phyloP scores from a whole-genome alignment of 495 filamentous ascomycete genomes.

The Pseudoneurospora amorphoporcata region DNA sequence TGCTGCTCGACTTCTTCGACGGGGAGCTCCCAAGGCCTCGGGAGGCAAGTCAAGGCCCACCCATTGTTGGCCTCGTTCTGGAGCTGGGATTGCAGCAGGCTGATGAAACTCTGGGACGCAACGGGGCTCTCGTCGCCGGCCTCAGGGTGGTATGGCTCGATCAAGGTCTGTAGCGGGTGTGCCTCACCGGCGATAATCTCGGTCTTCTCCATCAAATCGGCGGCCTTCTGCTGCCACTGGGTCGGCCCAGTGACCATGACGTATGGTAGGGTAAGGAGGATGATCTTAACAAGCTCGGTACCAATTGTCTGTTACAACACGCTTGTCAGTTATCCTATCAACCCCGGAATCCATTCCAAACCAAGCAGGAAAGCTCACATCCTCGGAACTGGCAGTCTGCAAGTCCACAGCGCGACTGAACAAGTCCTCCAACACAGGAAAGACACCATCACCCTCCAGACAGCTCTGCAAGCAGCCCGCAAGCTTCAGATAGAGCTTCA shows the following conservation, averaged over 20 bases:
- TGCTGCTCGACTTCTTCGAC: slow-evolving; percentile 37
- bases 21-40: slow-evolving; percentile 68
- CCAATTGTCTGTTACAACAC: slow-evolving; percentile 49
- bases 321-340: slow-evolving; percentile 6
- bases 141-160: slow-evolving; percentile 69
- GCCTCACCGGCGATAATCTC: slow-evolving; percentile 81
- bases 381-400: slow-evolving; percentile 82
- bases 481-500: slow-evolving; percentile 84
- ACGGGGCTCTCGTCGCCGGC: slow-evolving; percentile 23
- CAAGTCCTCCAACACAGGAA: slow-evolving; percentile 71
- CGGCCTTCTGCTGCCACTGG: slow-evolving; percentile 56
- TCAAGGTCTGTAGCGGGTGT: slow-evolving; percentile 68
- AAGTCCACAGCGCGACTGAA: slow-evolving; percentile 76
- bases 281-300: slow-evolving; percentile 90
- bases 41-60: slow-evolving; percentile 73
- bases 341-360: not conserved
- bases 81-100: slow-evolving; percentile 75
- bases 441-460: slow-evolving; percentile 77
- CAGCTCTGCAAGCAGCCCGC: slow-evolving; percentile 70
- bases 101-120: slow-evolving; percentile 54
- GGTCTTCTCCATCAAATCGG: slow-evolving; percentile 77
- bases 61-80: slow-evolving; percentile 55
- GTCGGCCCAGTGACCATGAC: slow-evolving; percentile 61
- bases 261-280: slow-evolving; percentile 87
- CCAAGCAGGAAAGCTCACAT: slow-evolving; percentile 47